Evolutionary conservation across 768 basidiomycete species (phyloP).

Genomic region (Termitomyces sp.): DNA sequence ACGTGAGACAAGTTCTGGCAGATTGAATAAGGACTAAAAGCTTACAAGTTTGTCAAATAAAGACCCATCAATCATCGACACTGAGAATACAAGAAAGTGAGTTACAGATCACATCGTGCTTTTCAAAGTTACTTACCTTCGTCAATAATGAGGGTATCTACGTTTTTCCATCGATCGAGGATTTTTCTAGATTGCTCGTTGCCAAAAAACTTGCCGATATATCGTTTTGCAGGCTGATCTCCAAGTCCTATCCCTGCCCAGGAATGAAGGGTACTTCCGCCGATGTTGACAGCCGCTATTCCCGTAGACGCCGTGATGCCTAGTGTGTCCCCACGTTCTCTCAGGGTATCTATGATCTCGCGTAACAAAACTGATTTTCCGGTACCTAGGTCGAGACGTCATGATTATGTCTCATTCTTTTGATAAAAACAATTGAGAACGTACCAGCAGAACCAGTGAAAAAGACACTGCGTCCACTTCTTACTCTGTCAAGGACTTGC

Average conservation of each 20-base stretch:
- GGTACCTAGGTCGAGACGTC: constrained; percentile 39
- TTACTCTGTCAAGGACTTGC: constrained; percentile 44
- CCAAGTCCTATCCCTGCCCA: constrained; percentile 82
- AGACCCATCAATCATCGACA: constrained; percentile 83
- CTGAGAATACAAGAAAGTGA: constrained; percentile 29
- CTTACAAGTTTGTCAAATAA: constrained; percentile 78
- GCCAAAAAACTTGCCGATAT: constrained; percentile 49
- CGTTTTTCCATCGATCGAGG: constrained; percentile 57
- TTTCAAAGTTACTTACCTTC: constrained; percentile 50
- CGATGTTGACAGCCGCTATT: constrained; percentile 79
- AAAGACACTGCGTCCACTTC: constrained; percentile 62
- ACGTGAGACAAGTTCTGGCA: not conserved
- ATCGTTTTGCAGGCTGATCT: constrained; percentile 41
- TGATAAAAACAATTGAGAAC: not conserved
- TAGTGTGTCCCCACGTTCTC: constrained; percentile 28
- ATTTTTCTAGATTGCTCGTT: constrained; percentile 30
- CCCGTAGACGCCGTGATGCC: constrained; percentile 79
- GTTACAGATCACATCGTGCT: not conserved
- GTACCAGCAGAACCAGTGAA: constrained; percentile 83
- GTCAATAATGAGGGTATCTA: constrained; percentile 72
- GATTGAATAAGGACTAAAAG: not conserved
- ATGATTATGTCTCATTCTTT: not conserved
- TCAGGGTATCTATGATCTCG: constrained; percentile 56
- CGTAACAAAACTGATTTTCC: constrained; percentile 81
- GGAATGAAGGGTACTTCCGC: constrained; percentile 75